Percentiles rank a stretch among this genome's conserved stretches.
Conservation (phyloP, 2,329 filamentous ascomycete species). For the Pseudomassariella vexata region DNA sequence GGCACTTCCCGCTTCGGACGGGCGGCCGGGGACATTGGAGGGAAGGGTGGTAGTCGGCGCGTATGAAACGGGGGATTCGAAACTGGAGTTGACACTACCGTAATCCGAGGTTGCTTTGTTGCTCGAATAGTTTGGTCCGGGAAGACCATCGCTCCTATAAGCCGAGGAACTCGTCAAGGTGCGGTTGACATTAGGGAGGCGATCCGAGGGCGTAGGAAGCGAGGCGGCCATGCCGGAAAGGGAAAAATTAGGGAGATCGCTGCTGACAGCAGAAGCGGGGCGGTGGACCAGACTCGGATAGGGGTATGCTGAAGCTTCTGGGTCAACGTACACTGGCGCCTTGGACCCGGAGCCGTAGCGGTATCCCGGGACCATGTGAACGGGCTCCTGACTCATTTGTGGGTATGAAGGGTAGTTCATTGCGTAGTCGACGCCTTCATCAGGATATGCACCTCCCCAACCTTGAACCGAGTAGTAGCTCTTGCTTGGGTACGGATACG, state of each 20-base stretch:
- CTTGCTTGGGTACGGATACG: constrained; percentile 25
- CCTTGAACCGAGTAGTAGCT: constrained; percentile 28
- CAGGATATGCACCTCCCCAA: constrained; percentile 28
- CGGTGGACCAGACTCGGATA: constrained; percentile 32
- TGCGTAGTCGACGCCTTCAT: constrained; percentile 30
- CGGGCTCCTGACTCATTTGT: constrained; percentile 27
- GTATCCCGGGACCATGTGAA: constrained; percentile 25
- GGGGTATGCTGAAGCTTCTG: constrained; percentile 23
- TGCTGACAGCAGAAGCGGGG: constrained; percentile 17
- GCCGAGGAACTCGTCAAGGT: constrained; percentile 22
- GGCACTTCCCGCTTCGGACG: constrained; percentile 10
- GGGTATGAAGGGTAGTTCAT: constrained; percentile 27
- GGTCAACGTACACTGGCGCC: constrained; percentile 28
- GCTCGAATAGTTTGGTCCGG: constrained; percentile 16
- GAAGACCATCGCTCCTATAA: constrained; percentile 22
- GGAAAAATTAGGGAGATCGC: constrained; percentile 31
- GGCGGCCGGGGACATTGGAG: constrained; percentile 12
- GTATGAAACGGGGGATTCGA: constrained; percentile 16
- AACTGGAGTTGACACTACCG: constrained; percentile 16
- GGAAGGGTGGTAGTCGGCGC: constrained; percentile 10
- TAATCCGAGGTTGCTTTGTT: constrained; percentile 19
- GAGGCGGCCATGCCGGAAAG: constrained; percentile 35
- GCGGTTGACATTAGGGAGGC: constrained; percentile 28
- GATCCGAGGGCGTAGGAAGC: constrained; percentile 25
- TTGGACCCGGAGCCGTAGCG: constrained; percentile 19